phyloP scores from a whole-genome alignment of 352 stramenopile genomes.

The Thraustochytrium sp. region DNA sequence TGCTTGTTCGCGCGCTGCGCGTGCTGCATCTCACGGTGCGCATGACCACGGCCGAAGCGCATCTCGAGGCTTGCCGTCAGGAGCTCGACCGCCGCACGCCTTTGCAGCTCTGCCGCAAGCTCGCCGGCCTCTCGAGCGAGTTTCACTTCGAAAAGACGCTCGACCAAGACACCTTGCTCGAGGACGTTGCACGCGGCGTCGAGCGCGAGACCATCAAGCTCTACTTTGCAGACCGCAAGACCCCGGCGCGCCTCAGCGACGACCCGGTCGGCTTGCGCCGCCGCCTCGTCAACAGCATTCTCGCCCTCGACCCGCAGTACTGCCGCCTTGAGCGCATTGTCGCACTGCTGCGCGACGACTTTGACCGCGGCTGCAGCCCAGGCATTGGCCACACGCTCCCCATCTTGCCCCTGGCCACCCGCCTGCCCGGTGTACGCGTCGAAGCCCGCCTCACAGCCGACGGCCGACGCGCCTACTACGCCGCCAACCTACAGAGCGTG shows the following conservation, averaged over 20 bases:
- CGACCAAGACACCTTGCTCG: neutral
- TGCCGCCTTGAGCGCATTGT: neutral
- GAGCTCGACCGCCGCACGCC: neutral
- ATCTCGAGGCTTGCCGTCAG: neutral
- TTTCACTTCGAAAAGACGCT: neutral
- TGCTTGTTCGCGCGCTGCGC: neutral
- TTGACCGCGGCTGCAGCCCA: neutral
- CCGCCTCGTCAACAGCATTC: neutral
- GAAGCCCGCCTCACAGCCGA: neutral
- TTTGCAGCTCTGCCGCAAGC: neutral
- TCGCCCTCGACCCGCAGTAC: neutral
- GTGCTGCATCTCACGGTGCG: neutral
- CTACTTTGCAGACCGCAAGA: neutral
- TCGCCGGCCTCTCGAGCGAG: neutral
- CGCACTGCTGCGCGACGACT: neutral
- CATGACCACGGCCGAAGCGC: neutral
- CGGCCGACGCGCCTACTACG: neutral
- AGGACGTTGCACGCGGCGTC: neutral
- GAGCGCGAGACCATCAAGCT: neutral
- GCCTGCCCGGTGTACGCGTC: neutral
- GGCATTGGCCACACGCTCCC: neutral
- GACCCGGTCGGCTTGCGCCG: neutral
- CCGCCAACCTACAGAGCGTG: neutral
- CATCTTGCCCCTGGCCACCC: neutral
- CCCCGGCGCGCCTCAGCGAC: neutral